A percentile compares a stretch with the other conserved stretches of the same genome.
phyloP scores from a whole-genome alignment of 495 filamentous ascomycete genomes.

The Xylaria bambusicola region DNA sequence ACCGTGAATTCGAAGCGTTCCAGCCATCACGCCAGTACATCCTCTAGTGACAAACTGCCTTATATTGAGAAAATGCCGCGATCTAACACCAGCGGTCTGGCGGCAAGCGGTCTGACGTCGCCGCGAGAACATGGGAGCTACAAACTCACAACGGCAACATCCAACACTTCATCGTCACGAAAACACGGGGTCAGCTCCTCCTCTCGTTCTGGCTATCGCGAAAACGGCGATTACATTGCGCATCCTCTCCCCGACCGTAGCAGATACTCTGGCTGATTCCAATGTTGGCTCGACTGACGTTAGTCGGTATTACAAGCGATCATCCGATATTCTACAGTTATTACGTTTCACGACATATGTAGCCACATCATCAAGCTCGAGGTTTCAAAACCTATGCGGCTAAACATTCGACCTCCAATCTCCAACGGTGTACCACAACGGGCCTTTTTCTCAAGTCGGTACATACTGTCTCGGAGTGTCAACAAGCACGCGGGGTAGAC shows the following conservation, averaged over 20 bases:
- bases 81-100: constrained; percentile 10
- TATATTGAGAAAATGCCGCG: constrained; percentile 34
- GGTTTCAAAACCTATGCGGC: neutral
- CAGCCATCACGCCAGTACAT: constrained; percentile 21
- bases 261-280: neutral
- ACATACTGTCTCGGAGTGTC: no score
- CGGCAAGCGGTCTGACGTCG: constrained; percentile 10
- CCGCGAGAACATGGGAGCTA: constrained; percentile 18
- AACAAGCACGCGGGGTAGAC: neutral
- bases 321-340: neutral
- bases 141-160: constrained; percentile 3
- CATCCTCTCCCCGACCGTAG: constrained; percentile 19
- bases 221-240: constrained; percentile 12
- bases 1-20: constrained; percentile 24
- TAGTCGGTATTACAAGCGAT: neutral
- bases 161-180: constrained; percentile 3
- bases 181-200: neutral
- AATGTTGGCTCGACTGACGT: neutral
- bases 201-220: constrained; percentile 1
- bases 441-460: no score
- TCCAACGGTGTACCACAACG: no score
- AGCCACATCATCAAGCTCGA: neutral
- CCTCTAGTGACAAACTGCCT: constrained; percentile 26
- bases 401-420: neutral
- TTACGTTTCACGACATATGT: neutral